Base-by-base conservation (phyloP, 345 rosid species). In the Euphorbia lathyris region DNA sequence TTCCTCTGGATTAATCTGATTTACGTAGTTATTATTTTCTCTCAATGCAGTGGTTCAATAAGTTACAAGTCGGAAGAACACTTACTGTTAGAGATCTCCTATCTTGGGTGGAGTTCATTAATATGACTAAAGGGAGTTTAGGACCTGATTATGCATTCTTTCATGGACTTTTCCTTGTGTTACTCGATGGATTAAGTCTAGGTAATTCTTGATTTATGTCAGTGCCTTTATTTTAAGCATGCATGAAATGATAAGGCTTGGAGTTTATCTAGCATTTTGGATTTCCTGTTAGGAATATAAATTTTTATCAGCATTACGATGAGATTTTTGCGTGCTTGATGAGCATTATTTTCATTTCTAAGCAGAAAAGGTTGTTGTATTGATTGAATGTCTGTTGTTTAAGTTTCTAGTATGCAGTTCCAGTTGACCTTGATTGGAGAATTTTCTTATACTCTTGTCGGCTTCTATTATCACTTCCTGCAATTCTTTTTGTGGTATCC, bases 21-120 rank as follows among this genome's bases (percentile, higher is more conserved):
- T 67, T 17, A 70, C n/a, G 22, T 63, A 40, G 64, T 40, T 34
- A 58, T 26, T 26, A 60, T 73, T 63, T 78, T 27, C 30, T 78
- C 69, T 65, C 52, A 36, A 66, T 86, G 62, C 90, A 90, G 97
- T 91, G 93, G 95, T 91, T 91, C 69, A 88, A 89, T 78, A 74
- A 79, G 77, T 81, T 87, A 83, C 86, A 84, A 74, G 76, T 82
- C 20, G 98, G 91, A 76, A 90, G 95, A 78, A 72, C 65, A 52
- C 96, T 91, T 61, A 94, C 98, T 42, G 88, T 91, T 70, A 88
- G 98, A 83, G 98, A 94, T 84, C 93, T 94, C 58, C 81, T 94
- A 53, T 88, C 98, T 60, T 94, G 98, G 98, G 71, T 91, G 70
- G 81, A 82, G 47, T 94, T 94, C 78, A 77, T 90, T 63, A 83